phyloP scores from a whole-genome alignment of 805 yeast genomes.

The Pichia heedii region DNA sequence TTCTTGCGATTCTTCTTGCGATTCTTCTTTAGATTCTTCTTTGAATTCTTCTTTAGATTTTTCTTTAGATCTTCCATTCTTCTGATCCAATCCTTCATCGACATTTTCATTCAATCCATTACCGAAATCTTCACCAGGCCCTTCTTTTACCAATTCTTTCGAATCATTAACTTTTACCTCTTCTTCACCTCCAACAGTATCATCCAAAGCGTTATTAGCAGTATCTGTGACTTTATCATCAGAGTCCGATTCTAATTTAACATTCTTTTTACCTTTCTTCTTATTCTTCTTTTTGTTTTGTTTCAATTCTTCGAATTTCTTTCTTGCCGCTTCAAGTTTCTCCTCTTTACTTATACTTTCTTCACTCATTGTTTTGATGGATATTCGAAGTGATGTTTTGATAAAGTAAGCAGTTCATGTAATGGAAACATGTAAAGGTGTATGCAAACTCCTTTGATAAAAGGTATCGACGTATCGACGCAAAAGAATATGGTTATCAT shows the following conservation, averaged over 20 bases:
- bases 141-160: conserved; percentile 2
- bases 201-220: conserved; percentile 1
- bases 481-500: too few relatives aligned
- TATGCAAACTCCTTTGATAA: too few relatives aligned
- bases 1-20: neutral
- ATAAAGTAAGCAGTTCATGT: too few relatives aligned
- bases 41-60: conserved; percentile 1
- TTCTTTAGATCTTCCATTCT: conserved; percentile 1
- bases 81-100: neutral
- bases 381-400: too few relatives aligned
- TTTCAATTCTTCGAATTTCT: conserved; percentile 27
- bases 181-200: neutral
- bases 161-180: too few relatives aligned
- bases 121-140: conserved; percentile 3
- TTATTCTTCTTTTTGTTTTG: conserved; percentile 23
- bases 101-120: too few relatives aligned
- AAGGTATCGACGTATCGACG: too few relatives aligned
- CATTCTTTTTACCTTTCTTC: conserved; percentile 14
- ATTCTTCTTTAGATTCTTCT: conserved; percentile 3
- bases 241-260: neutral
- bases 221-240: conserved; percentile 2
- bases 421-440: too few relatives aligned
- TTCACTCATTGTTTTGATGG: too few relatives aligned
- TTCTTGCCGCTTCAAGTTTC: conserved; percentile 28
- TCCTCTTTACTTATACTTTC: conserved; percentile 26